Base-by-base conservation (phyloP, 768 basidiomycete genomes). In the Podaxis sp. region DNA sequence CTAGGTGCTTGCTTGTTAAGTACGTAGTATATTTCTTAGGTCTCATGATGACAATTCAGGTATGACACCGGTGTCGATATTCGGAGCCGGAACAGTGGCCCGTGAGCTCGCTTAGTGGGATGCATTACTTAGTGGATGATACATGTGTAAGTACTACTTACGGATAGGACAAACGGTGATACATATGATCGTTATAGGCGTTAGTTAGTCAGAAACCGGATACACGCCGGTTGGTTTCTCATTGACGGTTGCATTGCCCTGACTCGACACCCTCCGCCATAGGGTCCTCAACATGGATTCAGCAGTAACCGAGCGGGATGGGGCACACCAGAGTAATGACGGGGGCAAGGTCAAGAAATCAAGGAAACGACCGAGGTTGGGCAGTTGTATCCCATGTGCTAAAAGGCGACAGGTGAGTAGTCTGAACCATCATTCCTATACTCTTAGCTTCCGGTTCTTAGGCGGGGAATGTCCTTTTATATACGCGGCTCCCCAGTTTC, bases 321-420 rank as follows among this genome's bases (percentile, higher is more conserved):
- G 51, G 25, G 46, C 40, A 23, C 40, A 46, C 25, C 59, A 53
- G 21, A 60, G 51, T 40, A 44, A 46, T 9, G 59, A 53, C 18
- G 50, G 51, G 42, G 54, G 37, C 21, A 81, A 77, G 63, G 77
- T 76, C 63, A 84, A 83, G 71, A 81, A 79, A 68, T 80, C 80
- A 18, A 74, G 82, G 7, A 69, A 78, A 61, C 72, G 82, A 16
- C 74, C 82, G 59, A 76, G 82, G 47, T 70, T 82, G 36, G 47
- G 47, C 10, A 82, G 81, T 65, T 84, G 83, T 63, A 78, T 83
- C 5, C 82, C 83, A 65, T 84, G 82, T 64, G 81, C 83, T 1
- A 82, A 81, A 66, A 75, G 82, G 52, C 74, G 82, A 59, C 82
- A 83, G 74, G 82, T 81, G 63, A 62, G 76, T 68, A 40, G 37